Percentiles rank a stretch among this genome's conserved stretches.
These are phyloP conservation scores for Cenchrus americanus DNA, from an alignment of 176 grass and related monocot species.

Conservation along the genomic window DNA sequence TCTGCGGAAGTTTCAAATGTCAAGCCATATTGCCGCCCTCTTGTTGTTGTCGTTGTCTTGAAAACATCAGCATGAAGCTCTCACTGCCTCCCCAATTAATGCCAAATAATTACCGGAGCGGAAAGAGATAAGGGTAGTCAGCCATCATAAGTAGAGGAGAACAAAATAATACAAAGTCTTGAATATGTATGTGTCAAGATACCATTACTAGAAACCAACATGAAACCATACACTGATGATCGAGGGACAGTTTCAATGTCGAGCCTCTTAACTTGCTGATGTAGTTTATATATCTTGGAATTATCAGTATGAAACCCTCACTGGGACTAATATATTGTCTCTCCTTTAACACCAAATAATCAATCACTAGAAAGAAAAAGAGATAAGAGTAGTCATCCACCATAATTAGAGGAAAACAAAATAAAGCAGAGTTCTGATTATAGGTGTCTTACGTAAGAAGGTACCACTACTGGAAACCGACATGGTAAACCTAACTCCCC, in stretches of 20 bases:
- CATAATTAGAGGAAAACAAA: background rate
- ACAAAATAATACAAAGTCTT: background rate
- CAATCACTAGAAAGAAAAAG: background rate
- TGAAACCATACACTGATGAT: background rate
- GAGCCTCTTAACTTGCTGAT: too few species aligned
- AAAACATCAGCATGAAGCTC: too few species aligned
- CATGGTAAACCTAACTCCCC: background rate
- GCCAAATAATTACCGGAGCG: background rate
- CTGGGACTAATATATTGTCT: too few species aligned
- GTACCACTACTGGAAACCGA: background rate
- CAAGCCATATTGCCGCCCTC: too few species aligned
- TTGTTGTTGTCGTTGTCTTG: too few species aligned
- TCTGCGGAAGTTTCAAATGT: too few species aligned
- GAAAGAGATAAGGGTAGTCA: background rate
- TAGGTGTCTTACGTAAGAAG: background rate
- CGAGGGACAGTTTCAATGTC: too few species aligned
- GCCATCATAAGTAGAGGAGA: background rate
- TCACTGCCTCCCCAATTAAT: background rate
- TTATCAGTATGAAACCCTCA: too few species aligned
- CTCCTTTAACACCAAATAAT: slow-evolving; percentile 1
- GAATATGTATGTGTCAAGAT: background rate
- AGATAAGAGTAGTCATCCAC: background rate
- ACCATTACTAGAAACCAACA: slow-evolving; percentile 1
- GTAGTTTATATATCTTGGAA: too few species aligned
- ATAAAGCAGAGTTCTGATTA: background rate